These are phyloP conservation scores for Aspergillus bombycis DNA, from an alignment of 2,329 filamentous ascomycete genomes.

Conservation along the genomic window DNA sequence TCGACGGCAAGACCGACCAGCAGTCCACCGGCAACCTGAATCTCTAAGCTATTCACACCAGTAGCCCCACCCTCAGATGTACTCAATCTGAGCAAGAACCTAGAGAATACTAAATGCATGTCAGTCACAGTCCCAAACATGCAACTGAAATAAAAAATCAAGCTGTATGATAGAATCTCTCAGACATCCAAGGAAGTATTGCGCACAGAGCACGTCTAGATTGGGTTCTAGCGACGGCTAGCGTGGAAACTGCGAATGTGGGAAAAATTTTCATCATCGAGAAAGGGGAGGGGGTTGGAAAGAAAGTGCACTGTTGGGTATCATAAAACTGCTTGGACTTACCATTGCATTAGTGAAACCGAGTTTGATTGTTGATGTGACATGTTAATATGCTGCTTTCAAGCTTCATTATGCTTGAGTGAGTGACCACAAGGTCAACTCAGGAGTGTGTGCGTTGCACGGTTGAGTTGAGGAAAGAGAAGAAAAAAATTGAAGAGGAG, in stretches of 20 bases:
- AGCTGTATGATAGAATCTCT: constrained; percentile 12
- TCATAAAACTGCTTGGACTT: background rate
- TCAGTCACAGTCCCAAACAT: constrained; percentile 3
- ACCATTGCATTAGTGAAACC: background rate
- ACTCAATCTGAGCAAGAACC: background rate
- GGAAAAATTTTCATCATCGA: constrained; percentile 46
- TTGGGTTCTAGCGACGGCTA: constrained; percentile 41
- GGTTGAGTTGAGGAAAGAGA: background rate
- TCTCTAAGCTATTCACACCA: no score
- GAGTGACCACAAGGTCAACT: background rate
- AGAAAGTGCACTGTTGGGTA: background rate
- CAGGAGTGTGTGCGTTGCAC: background rate
- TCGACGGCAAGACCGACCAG: background rate
- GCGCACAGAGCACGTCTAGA: constrained; percentile 39
- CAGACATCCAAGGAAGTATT: constrained; percentile 46
- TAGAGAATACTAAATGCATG: background rate
- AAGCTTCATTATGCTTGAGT: constrained; percentile 12
- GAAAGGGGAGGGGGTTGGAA: background rate
- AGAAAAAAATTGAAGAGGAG: background rate
- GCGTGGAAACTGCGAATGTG: constrained; percentile 49
- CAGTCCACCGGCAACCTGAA: background rate
- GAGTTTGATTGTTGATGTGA: background rate
- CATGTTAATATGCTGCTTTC: background rate
- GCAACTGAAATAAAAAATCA: background rate
- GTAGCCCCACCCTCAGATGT: background rate